A percentile compares a stretch with the other conserved stretches of the same genome.
Evolutionary conservation across 192 early-diverging fungal genomes (phyloP).

Genomic region (Radiomyces spectabilis): DNA sequence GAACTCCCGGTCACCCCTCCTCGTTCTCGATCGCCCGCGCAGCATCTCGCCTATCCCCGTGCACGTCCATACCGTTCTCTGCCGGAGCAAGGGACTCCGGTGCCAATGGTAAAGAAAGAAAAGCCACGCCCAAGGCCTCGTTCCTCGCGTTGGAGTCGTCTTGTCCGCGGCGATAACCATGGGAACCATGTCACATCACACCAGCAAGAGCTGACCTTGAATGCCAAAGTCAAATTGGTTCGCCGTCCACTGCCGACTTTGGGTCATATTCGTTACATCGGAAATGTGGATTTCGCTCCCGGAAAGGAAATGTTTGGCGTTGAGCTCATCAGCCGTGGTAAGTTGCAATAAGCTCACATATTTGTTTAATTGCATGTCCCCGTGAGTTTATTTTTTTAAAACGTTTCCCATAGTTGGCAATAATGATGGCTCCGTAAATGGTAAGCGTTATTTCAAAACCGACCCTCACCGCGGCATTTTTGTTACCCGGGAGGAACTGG

Average conservation of each 20-base stretch:
- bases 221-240: conserved; percentile 7
- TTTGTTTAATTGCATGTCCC: too few species aligned
- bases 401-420: conserved; percentile 18
- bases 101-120: too few species aligned
- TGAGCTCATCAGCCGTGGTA: conserved; percentile 24
- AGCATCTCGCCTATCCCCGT: conserved; percentile 6
- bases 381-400: too few species aligned
- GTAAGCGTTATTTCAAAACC: conserved; percentile 19
- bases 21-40: conserved; percentile 11
- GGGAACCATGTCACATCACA: too few species aligned
- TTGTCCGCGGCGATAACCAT: neutral
- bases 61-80: neutral
- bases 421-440: conserved; percentile 16
- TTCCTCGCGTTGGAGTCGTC: neutral
- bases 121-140: neutral
- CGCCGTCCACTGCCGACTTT: conserved; percentile 23
- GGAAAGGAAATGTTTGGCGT: conserved; percentile 21
- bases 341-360: too few species aligned
- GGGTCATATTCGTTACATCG: conserved; percentile 21
- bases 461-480: conserved; percentile 27
- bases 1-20: conserved; percentile 19
- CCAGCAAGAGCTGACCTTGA: conserved; percentile 5
- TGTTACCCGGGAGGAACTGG: conserved; percentile 15
- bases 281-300: conserved; percentile 8
- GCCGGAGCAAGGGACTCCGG: too few species aligned